phyloP scores from a whole-genome alignment of 345 rosid species.

The Bruguiera sexangula region DNA sequence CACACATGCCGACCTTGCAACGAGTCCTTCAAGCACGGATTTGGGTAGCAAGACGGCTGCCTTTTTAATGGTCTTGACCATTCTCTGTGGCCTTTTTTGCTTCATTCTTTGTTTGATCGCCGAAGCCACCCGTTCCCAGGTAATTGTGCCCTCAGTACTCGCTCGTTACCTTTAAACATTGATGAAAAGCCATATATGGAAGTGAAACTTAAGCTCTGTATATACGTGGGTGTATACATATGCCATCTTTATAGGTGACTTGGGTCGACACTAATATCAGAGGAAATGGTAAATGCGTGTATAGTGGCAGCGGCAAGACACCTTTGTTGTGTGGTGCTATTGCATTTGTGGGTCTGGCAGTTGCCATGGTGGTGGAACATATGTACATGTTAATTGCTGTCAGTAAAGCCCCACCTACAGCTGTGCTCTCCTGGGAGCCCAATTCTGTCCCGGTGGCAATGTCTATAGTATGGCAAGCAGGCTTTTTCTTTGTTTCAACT shows the following conservation, averaged over 20 bases:
- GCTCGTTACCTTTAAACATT: too few relatives aligned
- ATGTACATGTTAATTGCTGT: slow-evolving; percentile 60
- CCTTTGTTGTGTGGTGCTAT: slow-evolving; percentile 58
- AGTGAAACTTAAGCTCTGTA: neutral
- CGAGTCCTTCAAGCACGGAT: slow-evolving; percentile 45
- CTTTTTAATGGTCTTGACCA: slow-evolving; percentile 45
- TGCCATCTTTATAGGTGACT: slow-evolving; percentile 41
- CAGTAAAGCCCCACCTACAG: slow-evolving; percentile 55
- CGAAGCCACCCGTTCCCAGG: slow-evolving; percentile 90
- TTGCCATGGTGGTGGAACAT: slow-evolving; percentile 67
- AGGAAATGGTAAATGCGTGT: slow-evolving; percentile 46
- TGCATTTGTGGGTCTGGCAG: slow-evolving; percentile 63
- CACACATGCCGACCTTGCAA: slow-evolving; percentile 84
- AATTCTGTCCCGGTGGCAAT: slow-evolving; percentile 34
- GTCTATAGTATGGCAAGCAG: slow-evolving; percentile 61
- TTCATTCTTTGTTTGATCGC: slow-evolving; percentile 80
- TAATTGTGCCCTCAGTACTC: slow-evolving; percentile 8
- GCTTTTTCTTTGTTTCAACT: slow-evolving; percentile 68
- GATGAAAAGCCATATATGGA: too few relatives aligned
- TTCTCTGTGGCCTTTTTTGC: slow-evolving; percentile 67
- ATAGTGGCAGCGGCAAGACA: slow-evolving; percentile 64
- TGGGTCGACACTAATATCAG: slow-evolving; percentile 32
- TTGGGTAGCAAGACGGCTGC: slow-evolving; percentile 70
- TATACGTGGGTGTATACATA: neutral
- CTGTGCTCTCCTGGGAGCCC: slow-evolving; percentile 46